These are phyloP conservation scores for Thraustochytrium sp. DNA, from an alignment of 352 stramenopile genomes.

Conservation along the genomic window DNA sequence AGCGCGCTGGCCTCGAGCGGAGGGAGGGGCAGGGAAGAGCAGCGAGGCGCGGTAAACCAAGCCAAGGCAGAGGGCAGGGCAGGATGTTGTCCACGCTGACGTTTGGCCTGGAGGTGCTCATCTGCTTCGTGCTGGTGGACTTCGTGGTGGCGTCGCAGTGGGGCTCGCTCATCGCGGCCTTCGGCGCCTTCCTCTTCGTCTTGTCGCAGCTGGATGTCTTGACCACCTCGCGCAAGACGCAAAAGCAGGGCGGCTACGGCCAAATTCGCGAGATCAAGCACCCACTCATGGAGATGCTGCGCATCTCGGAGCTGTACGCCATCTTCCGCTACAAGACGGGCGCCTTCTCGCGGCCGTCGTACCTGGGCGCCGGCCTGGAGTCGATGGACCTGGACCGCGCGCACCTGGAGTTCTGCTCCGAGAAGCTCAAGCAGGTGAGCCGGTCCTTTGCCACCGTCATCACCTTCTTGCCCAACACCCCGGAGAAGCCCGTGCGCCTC, in stretches of 20 bases:
- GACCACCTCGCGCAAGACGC: not conserved
- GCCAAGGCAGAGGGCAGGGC: not conserved
- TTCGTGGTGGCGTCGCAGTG: constrained; percentile 5
- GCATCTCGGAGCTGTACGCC: constrained; percentile 67
- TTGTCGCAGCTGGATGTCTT: not conserved
- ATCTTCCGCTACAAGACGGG: constrained; percentile 65
- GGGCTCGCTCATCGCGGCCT: not conserved
- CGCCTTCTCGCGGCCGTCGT: constrained; percentile 55
- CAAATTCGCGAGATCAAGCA: constrained; percentile 73
- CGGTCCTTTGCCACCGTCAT: constrained; percentile 81
- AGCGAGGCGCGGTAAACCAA: too few species aligned
- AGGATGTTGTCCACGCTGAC: constrained; percentile 26
- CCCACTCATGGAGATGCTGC: constrained; percentile 63
- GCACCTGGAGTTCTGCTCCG: constrained; percentile 53
- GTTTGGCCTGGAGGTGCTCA: constrained; percentile 18
- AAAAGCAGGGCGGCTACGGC: constrained; percentile 83
- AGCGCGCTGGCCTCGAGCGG: too few species aligned
- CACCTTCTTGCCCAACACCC: constrained; percentile 62
- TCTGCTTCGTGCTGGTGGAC: constrained; percentile 41
- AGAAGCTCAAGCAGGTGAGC: constrained; percentile 74
- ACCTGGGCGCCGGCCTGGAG: constrained; percentile 57
- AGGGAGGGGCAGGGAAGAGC: too few species aligned
- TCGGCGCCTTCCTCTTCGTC: not conserved
- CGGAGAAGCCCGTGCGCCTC: constrained; percentile 56
- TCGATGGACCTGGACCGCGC: constrained; percentile 58